A percentile compares a stretch with the other conserved stretches of the same genome.
Evolutionary conservation across 2,329 filamentous ascomycete genomes (phyloP).

Genomic region (Botryotinia convoluta): DNA sequence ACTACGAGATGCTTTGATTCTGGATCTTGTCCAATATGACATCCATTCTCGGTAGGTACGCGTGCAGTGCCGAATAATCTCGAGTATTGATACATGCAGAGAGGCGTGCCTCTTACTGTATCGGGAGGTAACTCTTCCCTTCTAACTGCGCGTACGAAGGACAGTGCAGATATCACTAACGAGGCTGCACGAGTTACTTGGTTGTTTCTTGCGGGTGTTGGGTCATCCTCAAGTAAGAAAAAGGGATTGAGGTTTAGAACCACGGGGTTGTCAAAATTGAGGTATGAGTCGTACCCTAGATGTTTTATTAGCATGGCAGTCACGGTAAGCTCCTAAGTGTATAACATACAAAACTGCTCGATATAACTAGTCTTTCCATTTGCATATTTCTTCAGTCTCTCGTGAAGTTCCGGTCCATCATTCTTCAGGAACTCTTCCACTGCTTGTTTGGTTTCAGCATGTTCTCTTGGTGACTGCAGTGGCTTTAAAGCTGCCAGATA

Average conservation of each 20-base stretch:
- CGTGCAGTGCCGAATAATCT: slow-evolving; percentile 91
- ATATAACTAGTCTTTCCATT: slow-evolving; percentile 92
- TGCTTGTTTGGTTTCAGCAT: slow-evolving; percentile 75
- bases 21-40: slow-evolving; percentile 92
- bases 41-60: slow-evolving; percentile 90
- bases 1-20: slow-evolving; percentile 92
- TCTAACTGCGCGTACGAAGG: slow-evolving; percentile 88
- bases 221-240: slow-evolving; percentile 95
- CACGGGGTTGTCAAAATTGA: slow-evolving; percentile 97
- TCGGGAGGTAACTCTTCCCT: slow-evolving; percentile 92
- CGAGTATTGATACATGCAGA: slow-evolving; percentile 99
- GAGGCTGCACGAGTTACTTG: slow-evolving; percentile 94
- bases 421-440: slow-evolving; percentile 77
- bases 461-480: slow-evolving; percentile 76
- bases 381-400: slow-evolving; percentile 86
- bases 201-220: slow-evolving; percentile 92
- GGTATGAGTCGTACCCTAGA: slow-evolving; percentile 96
- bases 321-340: not conserved
- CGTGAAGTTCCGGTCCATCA: slow-evolving; percentile 82
- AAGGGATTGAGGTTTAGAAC: slow-evolving; percentile 97
- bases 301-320: slow-evolving; percentile 14
- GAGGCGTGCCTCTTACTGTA: slow-evolving; percentile 73
- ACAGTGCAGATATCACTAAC: slow-evolving; percentile 81
- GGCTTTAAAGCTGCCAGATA: slow-evolving; percentile 79
- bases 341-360: slow-evolving; percentile 87